Evolutionary conservation across 176 grass and related monocot genomes (phyloP).

Genomic region (Paspalum notatum): DNA sequence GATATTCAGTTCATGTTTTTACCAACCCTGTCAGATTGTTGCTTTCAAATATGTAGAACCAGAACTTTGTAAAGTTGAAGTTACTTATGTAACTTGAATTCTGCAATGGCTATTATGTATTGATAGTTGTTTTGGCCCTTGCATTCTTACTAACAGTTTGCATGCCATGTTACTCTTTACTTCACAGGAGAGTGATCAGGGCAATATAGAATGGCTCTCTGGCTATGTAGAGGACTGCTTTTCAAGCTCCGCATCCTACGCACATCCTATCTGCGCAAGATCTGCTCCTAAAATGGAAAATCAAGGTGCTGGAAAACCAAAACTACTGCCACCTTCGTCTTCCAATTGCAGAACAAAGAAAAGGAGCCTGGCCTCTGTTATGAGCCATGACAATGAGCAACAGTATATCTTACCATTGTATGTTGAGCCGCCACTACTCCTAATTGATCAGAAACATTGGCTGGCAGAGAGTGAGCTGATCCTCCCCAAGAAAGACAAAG

Average conservation of each 20-base stretch:
- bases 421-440: conserved; percentile 52
- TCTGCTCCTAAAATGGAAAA: conserved; percentile 25
- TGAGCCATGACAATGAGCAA: conserved; percentile 36
- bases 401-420: conserved; percentile 33
- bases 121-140: not conserved
- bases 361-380: conserved; percentile 47
- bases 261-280: conserved; percentile 36
- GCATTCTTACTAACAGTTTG: conserved; percentile 33
- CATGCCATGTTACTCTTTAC: conserved; percentile 29
- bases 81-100: conserved; percentile 1
- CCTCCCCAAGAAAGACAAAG: conserved; percentile 62
- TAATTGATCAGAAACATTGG: conserved; percentile 78
- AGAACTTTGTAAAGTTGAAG: not conserved
- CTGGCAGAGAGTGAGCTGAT: conserved; percentile 95
- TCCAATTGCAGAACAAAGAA: conserved; percentile 50
- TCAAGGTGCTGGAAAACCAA: conserved; percentile 30
- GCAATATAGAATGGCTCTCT: conserved; percentile 73
- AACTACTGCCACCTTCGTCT: conserved; percentile 21
- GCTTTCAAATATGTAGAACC: conserved; percentile 15
- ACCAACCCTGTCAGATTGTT: not conserved
- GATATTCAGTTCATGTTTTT: not conserved
- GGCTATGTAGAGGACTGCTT: conserved; percentile 87
- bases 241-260: conserved; percentile 49
- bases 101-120: not conserved
- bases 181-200: conserved; percentile 73